Conservation (phyloP, 2,329 filamentous ascomycete genomes). For the Mycosphaerella sp. region DNA sequence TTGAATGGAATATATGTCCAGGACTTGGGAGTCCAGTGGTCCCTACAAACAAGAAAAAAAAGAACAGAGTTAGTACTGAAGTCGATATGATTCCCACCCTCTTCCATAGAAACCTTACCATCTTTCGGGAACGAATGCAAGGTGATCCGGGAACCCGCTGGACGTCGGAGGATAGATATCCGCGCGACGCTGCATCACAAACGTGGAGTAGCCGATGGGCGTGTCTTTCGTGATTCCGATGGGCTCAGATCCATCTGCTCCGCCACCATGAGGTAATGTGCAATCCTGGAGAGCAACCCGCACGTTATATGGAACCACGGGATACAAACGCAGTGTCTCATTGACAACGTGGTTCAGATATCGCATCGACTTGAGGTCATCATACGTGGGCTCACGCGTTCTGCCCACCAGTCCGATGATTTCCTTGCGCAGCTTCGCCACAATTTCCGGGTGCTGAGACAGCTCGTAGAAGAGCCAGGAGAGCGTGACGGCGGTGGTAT, state of each 20-base stretch:
- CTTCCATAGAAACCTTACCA: constrained; percentile 35
- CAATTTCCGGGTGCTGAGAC: constrained; percentile 60
- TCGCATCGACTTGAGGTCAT: constrained; percentile 79
- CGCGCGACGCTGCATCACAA: constrained; percentile 45
- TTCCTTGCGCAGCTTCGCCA: constrained; percentile 65
- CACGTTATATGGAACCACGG: constrained; percentile 47
- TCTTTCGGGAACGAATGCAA: constrained; percentile 44
- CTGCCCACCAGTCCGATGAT: constrained; percentile 63
- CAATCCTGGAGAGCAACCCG: constrained; percentile 44
- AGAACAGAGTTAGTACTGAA: too few species aligned
- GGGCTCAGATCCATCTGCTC: constrained; percentile 41
- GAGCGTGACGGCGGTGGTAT: constrained; percentile 78
- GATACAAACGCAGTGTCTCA: constrained; percentile 45
- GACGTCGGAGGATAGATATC: constrained; percentile 44
- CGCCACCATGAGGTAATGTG: constrained; percentile 46
- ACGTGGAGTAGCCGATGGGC: constrained; percentile 43
- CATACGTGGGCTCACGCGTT: constrained; percentile 58
- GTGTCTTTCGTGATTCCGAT: constrained; percentile 41
- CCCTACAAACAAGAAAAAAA: constrained; percentile 10
- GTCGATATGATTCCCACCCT: too few species aligned
- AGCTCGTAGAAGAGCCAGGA: constrained; percentile 82
- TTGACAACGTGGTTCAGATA: constrained; percentile 55
- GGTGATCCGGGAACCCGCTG: constrained; percentile 36
- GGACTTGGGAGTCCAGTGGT: constrained; percentile 44
- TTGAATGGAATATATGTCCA: constrained; percentile 49